Base-by-base conservation (phyloP, 805 yeast species). In the Candida ascalaphidarum region DNA sequence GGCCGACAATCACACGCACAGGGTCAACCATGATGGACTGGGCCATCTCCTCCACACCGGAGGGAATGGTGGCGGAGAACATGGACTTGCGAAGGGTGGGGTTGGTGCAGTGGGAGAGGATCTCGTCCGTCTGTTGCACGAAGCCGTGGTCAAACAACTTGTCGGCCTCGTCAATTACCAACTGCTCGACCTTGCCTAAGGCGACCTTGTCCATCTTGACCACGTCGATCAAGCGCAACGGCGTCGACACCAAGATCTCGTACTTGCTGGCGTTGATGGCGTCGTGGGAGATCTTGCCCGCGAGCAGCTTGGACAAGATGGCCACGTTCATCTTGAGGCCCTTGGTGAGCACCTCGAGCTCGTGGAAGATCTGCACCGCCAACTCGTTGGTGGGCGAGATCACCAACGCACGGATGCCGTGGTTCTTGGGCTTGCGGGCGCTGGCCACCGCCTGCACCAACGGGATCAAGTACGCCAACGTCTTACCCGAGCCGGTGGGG, bases 401-500 rank as follows among this genome's bases (percentile, higher is more conserved):
- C 7, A 92, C 73, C 28, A 92, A 58, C 1, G 94, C 94, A 40
- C 81, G 65, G 7, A 83, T 61, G 1, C 81, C 82, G 33, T 61
- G 52, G 31, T 56, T 52, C 27, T 61, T 56, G n/a, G 30, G 28
- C n/a, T 31, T 25, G 12, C 41, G 39, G 17, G 45, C 42, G 17
- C 44, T 33, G 11, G 62, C 25, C 14, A 61, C 37, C 26, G 54
- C 45, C 41, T 83, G 92, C 13, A 92, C 55, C 42, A 89, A 43
- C 4, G 99, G 98, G 11, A 86, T 72, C 32, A 83, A 59, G 48
- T 81, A 92, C 17, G 96, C 94, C 27, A 92, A 62, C 0, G 98
- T 92, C 51, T 92, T 92, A 65, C 98, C 98, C 4, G 96, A 85
- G 43, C 98, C 98, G 1, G 98, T 92, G 26, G 97, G 97, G 0